A percentile compares a stretch with the other conserved stretches of the same genome.
These are phyloP conservation scores for Fremontodendron californicum DNA, from an alignment of 345 rosid genomes.

Conservation along the genomic window DNA sequence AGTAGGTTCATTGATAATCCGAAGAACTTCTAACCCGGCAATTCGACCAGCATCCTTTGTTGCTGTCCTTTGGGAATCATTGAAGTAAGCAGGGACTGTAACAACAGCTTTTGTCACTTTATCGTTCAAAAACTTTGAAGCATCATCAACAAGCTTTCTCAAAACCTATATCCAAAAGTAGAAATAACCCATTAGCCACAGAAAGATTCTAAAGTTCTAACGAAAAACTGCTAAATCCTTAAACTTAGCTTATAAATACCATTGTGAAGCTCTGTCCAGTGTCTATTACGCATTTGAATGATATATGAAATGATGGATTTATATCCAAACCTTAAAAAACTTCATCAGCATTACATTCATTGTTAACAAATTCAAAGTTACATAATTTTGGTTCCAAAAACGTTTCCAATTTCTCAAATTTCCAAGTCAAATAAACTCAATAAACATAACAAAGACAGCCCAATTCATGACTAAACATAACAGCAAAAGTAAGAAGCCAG, in stretches of 20 bases:
- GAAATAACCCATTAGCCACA: background rate
- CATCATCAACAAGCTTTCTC: constrained; percentile 98
- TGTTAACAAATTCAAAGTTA: background rate
- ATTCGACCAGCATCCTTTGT: constrained; percentile 97
- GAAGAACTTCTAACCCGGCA: constrained; percentile 81
- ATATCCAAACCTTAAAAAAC: background rate
- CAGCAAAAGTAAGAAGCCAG: background rate
- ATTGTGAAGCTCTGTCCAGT: background rate
- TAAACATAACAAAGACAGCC: background rate
- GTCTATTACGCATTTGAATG: background rate
- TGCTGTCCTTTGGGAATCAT: constrained; percentile 90
- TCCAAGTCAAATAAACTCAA: background rate
- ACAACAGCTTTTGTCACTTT: constrained; percentile 68
- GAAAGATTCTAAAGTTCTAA: background rate
- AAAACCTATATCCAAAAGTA: constrained; percentile 50
- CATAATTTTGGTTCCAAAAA: background rate
- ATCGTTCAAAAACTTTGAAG: constrained; percentile 66
- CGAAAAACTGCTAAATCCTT: background rate
- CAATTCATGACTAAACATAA: background rate
- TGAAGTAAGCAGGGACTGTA: constrained; percentile 81
- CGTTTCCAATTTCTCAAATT: background rate
- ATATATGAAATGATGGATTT: too few species aligned
- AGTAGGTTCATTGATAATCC: constrained; percentile 95
- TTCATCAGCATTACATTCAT: background rate
- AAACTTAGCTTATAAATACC: background rate